A percentile compares a stretch with the other conserved stretches of the same genome.
Conservation (phyloP, 2,329 filamentous ascomycete species). For the Trichoderma lentiforme region DNA sequence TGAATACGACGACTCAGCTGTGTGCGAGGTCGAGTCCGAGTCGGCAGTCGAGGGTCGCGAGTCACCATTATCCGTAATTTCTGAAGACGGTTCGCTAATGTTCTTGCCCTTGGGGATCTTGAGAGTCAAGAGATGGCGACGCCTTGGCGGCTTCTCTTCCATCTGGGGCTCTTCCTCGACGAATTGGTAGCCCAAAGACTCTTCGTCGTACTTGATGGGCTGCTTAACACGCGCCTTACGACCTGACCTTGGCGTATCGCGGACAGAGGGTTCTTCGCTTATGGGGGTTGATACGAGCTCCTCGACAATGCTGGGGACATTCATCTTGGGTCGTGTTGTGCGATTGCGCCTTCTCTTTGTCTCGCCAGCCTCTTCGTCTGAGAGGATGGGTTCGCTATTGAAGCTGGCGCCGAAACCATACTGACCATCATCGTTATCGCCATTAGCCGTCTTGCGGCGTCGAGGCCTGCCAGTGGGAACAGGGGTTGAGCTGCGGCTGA, state of each 20-base stretch:
- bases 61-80: conserved; percentile 42
- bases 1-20: conserved; percentile 50
- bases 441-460: conserved; percentile 32
- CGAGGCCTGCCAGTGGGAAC: conserved; percentile 33
- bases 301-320: conserved; percentile 25
- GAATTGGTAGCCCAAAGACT: conserved; percentile 28
- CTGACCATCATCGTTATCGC: conserved; percentile 29
- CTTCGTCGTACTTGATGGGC: conserved; percentile 30
- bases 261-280: conserved; percentile 7
- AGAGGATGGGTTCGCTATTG: conserved; percentile 31
- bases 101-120: conserved; percentile 43
- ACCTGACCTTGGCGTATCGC: conserved; percentile 22
- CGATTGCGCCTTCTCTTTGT: conserved; percentile 32
- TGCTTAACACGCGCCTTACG: conserved; percentile 28
- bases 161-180: conserved; percentile 24
- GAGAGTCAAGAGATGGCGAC: conserved; percentile 35
- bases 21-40: conserved; percentile 49
- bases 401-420: conserved; percentile 31
- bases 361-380: conserved; percentile 31
- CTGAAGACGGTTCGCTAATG: conserved; percentile 36
- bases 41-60: conserved; percentile 52
- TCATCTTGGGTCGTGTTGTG: conserved; percentile 27
- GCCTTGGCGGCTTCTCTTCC: conserved; percentile 29
- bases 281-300: conserved; percentile 23
- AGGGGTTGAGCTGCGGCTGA: conserved; percentile 52